Evolutionary conservation across 345 rosid species (phyloP).

Genomic region (Aquilaria yunnanensis): DNA sequence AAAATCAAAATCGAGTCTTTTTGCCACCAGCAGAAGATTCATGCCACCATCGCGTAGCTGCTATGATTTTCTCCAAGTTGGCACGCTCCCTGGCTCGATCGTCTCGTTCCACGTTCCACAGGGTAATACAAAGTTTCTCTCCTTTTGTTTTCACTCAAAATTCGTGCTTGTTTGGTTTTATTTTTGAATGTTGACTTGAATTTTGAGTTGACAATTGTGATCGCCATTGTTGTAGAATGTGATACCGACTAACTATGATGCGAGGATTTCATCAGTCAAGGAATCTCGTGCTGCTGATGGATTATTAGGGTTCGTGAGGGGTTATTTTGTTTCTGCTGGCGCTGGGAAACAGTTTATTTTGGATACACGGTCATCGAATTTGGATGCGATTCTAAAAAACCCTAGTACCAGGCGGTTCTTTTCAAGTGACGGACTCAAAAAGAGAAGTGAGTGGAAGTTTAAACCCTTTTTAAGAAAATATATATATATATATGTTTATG

Average conservation of each 20-base stretch:
- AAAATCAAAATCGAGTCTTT: neutral
- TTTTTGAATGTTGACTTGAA: neutral
- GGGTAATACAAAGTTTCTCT: constrained; percentile 3
- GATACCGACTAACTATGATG: constrained; percentile 7
- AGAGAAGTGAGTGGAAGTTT: constrained; percentile 24
- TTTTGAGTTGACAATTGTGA: neutral
- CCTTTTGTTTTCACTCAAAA: no score
- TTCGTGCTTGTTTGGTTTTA: neutral
- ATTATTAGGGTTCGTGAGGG: constrained; percentile 23
- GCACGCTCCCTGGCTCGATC: constrained; percentile 21
- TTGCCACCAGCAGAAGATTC: neutral
- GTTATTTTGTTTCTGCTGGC: constrained; percentile 23
- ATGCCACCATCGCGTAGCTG: neutral
- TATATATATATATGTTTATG: neutral
- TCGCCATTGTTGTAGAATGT: constrained; percentile 17
- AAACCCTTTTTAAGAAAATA: neutral
- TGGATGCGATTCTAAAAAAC: constrained; percentile 25
- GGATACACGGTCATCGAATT: constrained; percentile 14
- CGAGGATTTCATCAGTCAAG: constrained; percentile 16
- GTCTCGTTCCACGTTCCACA: constrained; percentile 16
- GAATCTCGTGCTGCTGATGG: neutral
- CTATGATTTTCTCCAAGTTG: constrained; percentile 30
- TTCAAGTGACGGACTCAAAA: constrained; percentile 28
- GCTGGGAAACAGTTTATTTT: constrained; percentile 27
- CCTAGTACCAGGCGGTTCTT: constrained; percentile 28